A percentile compares a stretch with the other conserved stretches of the same genome.
Conservation (phyloP, 768 basidiomycete genomes). For the Rubroboletus pulcherrimus region DNA sequence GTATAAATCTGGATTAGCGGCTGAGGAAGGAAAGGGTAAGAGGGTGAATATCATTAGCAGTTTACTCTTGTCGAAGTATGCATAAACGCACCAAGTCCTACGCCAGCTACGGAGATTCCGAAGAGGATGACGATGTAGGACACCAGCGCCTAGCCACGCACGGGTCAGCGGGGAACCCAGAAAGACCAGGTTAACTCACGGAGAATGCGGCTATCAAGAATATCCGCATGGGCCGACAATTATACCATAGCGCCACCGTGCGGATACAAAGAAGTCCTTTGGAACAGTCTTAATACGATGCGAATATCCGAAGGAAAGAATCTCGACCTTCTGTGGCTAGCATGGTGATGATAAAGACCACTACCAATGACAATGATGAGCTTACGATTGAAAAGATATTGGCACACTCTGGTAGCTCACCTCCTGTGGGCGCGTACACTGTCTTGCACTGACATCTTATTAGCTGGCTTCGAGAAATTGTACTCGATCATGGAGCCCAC, state of each 20-base stretch:
- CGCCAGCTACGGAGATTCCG: not conserved
- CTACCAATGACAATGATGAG: not conserved
- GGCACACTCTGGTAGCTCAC: not conserved
- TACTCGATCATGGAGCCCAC: not conserved
- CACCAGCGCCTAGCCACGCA: not conserved
- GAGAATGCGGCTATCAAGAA: not conserved
- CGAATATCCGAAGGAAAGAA: not conserved
- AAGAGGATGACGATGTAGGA: not conserved
- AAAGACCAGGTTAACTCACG: not conserved
- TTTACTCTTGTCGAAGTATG: not conserved
- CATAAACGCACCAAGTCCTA: not conserved
- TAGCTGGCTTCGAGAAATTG: not conserved
- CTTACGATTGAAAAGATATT: not conserved
- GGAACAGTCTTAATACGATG: not conserved
- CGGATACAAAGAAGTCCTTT: not conserved
- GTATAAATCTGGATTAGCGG: no score
- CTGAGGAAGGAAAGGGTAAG: not conserved
- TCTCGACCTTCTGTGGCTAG: not conserved
- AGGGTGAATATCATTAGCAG: not conserved
- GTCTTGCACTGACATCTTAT: not conserved
- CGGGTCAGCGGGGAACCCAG: not conserved
- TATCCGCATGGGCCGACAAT: not conserved
- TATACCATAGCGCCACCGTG: not conserved
- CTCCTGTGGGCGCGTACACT: not conserved
- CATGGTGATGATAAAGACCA: not conserved